Evolutionary conservation across 23 red algal species (phyloP), one percentile per base, ranked within the genome.

Genomic region (Agarophyton chilense): DNA sequence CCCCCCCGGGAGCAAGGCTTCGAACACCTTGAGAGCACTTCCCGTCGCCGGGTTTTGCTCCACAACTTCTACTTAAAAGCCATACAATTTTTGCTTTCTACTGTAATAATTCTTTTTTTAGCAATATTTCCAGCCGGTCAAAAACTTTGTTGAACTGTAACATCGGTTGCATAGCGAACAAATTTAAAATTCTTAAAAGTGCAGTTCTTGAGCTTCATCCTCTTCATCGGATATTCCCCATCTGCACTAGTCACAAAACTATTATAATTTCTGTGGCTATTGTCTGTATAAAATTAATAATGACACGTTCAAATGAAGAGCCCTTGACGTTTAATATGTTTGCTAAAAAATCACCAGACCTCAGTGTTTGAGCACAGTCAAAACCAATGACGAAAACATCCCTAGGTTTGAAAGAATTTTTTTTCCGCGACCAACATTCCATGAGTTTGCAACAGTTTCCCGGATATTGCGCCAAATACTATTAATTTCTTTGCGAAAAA

Each of bases 11-110:
- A n/a, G n/a, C n/a, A n/a, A n/a, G n/a, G n/a, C n/a, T n/a, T n/a
- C n/a, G n/a, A n/a, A n/a, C n/a, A n/a, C n/a, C n/a, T n/a, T n/a
- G n/a, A n/a, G n/a, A n/a, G n/a, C n/a, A n/a, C n/a, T n/a, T n/a
- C n/a, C n/a, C n/a, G n/a, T n/a, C n/a, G n/a, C n/a, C n/a, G n/a
- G n/a, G n/a, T n/a, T n/a, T n/a, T n/a, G n/a, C n/a, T n/a, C n/a
- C n/a, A n/a, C n/a, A n/a, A n/a, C n/a, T n/a, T 84, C 80, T 60
- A 68, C 3, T 22, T 67, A 68, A 17, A 47, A 68, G 21, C 42
- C 77, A 61, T 82, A 62, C 34, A 82, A 61, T 5, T 82, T 82
- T 4, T 82, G 77, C 45, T 82, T 82, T 56, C 77, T 50, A 60
- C 45, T 33, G 34, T 61, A 2, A 8, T 62, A 57, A 21, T 52